Base-by-base conservation (phyloP, 2,329 filamentous ascomycete genomes). In the Elsinoe perseae region DNA sequence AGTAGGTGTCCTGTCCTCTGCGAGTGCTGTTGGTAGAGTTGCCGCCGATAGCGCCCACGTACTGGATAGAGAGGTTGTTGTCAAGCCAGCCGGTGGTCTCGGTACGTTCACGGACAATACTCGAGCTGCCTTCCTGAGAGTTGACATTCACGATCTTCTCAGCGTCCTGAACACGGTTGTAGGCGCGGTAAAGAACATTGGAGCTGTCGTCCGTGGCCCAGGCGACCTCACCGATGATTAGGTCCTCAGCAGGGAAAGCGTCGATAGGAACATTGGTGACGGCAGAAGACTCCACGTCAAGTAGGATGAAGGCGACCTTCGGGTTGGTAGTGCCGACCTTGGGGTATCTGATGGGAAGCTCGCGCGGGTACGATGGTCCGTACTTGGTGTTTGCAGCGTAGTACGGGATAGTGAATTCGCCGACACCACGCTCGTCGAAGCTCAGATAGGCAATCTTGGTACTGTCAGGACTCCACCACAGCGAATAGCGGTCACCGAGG, bases 291-390 rank as follows among this genome's bases (percentile, higher is more conserved):
- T 71, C 71, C 10, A 86, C 66, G 18, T 79, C 72, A 2, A 87
- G 69, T 0, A 87, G 65, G 55, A 80, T 80, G 59, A 87, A 75
- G 14, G 76, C 71, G 0, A 84, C 83, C 0, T 80, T 84, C 0
- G 84, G 84, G 63, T 87, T 87, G 59, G 76, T 84, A 48, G 79
- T 79, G 46, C 83, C 83, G 9, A 85, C 83, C 68, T 87, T 87
- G 42, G 84, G 84, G 61, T 87, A 87, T 10, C 83, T 75, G 48
- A 87, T 68, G 21, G 85, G 77, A 1, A 86, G 70, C 61, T 86
- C 79, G 0, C 73, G 68, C 1, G 84, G 83, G 63, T 87, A 87
- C 0, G 77, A 70, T 0, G 82, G 81, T 0, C 83, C 80, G 12
- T 81, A 66, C 21, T 77, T 68, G 58, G 80, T 68, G 57, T 76